phyloP scores from a whole-genome alignment of 495 filamentous ascomycete genomes.

The Aspergillus cristatus region DNA sequence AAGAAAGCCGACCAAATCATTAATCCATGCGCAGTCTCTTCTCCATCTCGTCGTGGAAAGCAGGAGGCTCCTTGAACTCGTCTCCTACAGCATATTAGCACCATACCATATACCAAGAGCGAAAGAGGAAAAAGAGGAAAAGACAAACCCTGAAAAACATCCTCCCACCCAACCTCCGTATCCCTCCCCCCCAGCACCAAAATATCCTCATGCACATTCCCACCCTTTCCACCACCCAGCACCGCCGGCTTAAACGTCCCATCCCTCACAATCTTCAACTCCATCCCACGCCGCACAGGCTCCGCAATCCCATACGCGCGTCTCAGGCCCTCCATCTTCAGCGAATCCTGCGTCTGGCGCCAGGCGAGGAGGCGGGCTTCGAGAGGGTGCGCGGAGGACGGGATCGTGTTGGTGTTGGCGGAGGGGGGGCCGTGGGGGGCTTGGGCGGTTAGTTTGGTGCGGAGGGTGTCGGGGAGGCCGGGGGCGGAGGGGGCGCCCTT shows the following conservation, averaged over 20 bases:
- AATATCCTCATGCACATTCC: conserved; percentile 67
- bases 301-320: conserved; percentile 88
- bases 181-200: conserved; percentile 62
- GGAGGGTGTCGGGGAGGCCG: conserved; percentile 85
- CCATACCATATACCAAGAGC: neutral
- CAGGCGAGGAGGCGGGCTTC: conserved; percentile 79
- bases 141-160: conserved; percentile 59
- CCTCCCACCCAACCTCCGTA: conserved; percentile 73
- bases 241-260: conserved; percentile 43
- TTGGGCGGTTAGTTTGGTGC: conserved; percentile 60
- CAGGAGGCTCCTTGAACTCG: conserved; percentile 49
- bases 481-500: conserved; percentile 78
- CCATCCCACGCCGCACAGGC: conserved; percentile 90
- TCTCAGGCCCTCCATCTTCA: conserved; percentile 82
- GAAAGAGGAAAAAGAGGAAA: conserved; percentile 6
- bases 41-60: conserved; percentile 93
- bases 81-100: conserved; percentile 38
- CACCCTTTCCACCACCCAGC: conserved; percentile 30
- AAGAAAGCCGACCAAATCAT: conserved; percentile 24
- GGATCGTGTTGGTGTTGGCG: conserved; percentile 28
- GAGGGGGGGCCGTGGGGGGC: conserved; percentile 35
- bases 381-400: conserved; percentile 72
- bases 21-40: conserved; percentile 68
- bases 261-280: conserved; percentile 70
- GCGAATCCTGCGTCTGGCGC: conserved; percentile 70